Evolutionary conservation across 164 flowering plant genomes (phyloP).

Genomic region (Kingdonia uniflora): DNA sequence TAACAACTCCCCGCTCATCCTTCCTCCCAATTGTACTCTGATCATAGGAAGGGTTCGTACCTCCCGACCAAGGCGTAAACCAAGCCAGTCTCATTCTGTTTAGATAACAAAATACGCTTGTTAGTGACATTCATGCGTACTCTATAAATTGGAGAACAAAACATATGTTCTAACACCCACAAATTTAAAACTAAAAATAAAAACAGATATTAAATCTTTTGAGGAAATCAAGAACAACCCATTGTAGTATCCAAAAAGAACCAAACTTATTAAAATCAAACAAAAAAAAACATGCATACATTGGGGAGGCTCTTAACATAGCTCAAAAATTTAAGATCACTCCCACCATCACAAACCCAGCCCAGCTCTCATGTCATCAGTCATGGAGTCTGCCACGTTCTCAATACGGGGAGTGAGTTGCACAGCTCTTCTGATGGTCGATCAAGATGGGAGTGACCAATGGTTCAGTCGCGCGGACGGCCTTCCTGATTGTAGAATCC

Average conservation of each 20-base stretch:
- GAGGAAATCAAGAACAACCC: not conserved
- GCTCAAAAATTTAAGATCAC: constrained; percentile 77
- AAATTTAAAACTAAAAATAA: not conserved
- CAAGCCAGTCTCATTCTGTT: constrained; percentile 80
- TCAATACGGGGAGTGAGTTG: constrained; percentile 60
- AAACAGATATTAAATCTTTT: not conserved
- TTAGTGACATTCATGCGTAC: not conserved
- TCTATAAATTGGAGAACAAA: too few species aligned
- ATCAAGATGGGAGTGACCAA: constrained; percentile 35
- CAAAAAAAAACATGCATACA: constrained; percentile 25
- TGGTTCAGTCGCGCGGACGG: constrained; percentile 31
- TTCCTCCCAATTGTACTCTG: constrained; percentile 75
- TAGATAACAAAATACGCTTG: not conserved
- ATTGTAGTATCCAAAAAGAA: not conserved
- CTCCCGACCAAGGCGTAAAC: constrained; percentile 93
- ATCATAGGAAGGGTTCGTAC: constrained; percentile 82
- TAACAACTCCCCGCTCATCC: constrained; percentile 42
- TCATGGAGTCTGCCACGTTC: constrained; percentile 76
- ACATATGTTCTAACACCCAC: not conserved
- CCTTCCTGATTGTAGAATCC: constrained; percentile 19
- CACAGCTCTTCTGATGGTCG: constrained; percentile 48
- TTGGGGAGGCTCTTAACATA: constrained; percentile 60
- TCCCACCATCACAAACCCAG: constrained; percentile 67
- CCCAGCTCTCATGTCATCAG: constrained; percentile 74
- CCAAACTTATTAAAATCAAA: not conserved